phyloP scores from a whole-genome alignment of 345 rosid species.

The Bruguiera sexangula region DNA sequence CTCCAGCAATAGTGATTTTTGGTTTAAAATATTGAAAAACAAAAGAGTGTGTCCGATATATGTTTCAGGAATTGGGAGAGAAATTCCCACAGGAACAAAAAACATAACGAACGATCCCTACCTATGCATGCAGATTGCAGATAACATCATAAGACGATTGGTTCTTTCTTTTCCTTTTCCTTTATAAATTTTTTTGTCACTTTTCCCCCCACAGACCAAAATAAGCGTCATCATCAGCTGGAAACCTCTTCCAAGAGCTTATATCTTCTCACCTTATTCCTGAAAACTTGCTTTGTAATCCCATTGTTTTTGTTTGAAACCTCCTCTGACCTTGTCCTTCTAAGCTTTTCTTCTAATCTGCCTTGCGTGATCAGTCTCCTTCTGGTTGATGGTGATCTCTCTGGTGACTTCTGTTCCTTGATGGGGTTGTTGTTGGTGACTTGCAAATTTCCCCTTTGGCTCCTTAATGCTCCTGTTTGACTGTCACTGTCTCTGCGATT shows the following conservation, averaged over 20 bases:
- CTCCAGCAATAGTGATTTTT: too few relatives aligned
- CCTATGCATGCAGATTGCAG: not conserved
- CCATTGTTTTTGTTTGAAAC: conserved; percentile 10
- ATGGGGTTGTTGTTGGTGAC: conserved; percentile 20
- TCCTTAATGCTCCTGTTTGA: not conserved
- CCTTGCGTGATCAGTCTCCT: conserved; percentile 45
- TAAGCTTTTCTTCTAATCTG: conserved; percentile 43
- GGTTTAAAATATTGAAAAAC: too few relatives aligned
- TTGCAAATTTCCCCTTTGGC: conserved; percentile 19
- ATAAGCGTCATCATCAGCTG: conserved; percentile 20
- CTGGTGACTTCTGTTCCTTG: conserved; percentile 37
- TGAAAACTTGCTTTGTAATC: conserved; percentile 31
- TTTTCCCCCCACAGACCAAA: not conserved
- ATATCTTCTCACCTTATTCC: conserved; percentile 59
- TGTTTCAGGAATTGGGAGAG: not conserved
- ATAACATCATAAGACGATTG: not conserved
- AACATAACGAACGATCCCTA: not conserved
- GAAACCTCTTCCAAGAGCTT: conserved; percentile 71
- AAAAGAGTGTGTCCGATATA: not conserved
- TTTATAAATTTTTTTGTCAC: not conserved
- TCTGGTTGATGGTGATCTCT: conserved; percentile 26
- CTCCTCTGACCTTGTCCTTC: conserved; percentile 46
- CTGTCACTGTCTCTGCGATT: not conserved
- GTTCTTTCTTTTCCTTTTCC: not conserved
- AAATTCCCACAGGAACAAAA: not conserved